Conservation (phyloP, 192 early-diverging fungal genomes). For the Coemansia sp. region DNA sequence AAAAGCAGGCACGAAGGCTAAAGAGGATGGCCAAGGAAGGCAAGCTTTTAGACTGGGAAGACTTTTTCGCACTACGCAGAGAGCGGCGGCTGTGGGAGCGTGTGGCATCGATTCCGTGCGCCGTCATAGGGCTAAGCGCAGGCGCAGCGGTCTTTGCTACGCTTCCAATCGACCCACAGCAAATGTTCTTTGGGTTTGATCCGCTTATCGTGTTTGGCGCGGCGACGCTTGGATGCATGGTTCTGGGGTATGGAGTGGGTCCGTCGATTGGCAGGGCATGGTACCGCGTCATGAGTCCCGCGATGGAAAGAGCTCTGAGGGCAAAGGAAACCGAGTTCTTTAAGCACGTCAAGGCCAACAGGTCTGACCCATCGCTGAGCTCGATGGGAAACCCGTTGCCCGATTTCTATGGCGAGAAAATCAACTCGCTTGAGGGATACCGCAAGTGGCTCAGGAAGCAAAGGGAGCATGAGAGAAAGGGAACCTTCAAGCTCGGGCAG, state of each 20-base stretch:
- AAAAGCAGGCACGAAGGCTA: background rate
- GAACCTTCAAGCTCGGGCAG: slow-evolving; percentile 61
- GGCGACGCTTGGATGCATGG: slow-evolving; percentile 58
- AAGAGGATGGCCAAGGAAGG: background rate
- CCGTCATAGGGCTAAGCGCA: slow-evolving; percentile 46
- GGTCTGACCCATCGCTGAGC: slow-evolving; percentile 65
- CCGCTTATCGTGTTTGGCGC: slow-evolving; percentile 60
- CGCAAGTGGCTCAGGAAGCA: slow-evolving; percentile 88
- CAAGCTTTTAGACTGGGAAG: slow-evolving; percentile 56
- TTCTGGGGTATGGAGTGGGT: slow-evolving; percentile 63
- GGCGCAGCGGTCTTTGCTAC: slow-evolving; percentile 60
- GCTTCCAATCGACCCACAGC: slow-evolving; percentile 62
- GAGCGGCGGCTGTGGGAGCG: slow-evolving; percentile 66
- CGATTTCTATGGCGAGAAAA: slow-evolving; percentile 92
- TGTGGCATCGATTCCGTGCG: slow-evolving; percentile 58
- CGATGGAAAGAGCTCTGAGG: slow-evolving; percentile 42
- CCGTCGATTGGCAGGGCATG: slow-evolving; percentile 62
- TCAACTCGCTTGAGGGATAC: slow-evolving; percentile 79
- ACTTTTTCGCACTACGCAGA: slow-evolving; percentile 65
- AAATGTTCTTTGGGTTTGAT: slow-evolving; percentile 66
- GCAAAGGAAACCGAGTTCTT: slow-evolving; percentile 60
- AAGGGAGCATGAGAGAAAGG: slow-evolving; percentile 70
- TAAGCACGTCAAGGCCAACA: slow-evolving; percentile 61
- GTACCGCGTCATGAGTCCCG: slow-evolving; percentile 59
- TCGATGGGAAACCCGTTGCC: slow-evolving; percentile 76